These are phyloP conservation scores for Leccinum ochraceum DNA, from an alignment of 768 basidiomycete species.

Conservation along the genomic window DNA sequence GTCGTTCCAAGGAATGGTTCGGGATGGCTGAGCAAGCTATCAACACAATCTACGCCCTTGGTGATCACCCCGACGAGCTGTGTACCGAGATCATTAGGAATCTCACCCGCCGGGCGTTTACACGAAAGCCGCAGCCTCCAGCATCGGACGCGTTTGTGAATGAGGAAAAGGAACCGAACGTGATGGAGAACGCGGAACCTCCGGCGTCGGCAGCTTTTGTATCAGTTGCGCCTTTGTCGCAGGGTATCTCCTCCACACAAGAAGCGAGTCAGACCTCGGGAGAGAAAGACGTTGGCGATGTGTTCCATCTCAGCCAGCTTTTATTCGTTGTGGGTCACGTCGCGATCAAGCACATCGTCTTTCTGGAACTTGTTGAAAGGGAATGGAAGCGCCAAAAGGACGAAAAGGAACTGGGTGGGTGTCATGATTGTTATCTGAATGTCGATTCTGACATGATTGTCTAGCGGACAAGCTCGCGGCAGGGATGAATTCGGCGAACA, in stretches of 20 bases:
- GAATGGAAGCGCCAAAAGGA: conserved; percentile 98
- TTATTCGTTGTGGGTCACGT: conserved; percentile 95
- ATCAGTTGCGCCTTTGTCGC: conserved; percentile 24
- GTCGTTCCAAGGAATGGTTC: conserved; percentile 99
- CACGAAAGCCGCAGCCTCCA: conserved; percentile 23
- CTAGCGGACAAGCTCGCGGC: conserved; percentile 62
- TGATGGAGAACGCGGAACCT: conserved; percentile 45
- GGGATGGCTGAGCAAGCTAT: conserved; percentile 95
- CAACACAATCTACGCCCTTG: conserved; percentile 93
- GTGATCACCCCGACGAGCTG: conserved; percentile 87
- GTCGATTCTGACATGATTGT: not conserved
- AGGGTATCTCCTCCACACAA: conserved; percentile 14
- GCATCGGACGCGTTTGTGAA: conserved; percentile 4
- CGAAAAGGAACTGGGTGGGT: conserved; percentile 74
- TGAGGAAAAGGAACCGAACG: conserved; percentile 43
- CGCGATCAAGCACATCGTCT: conserved; percentile 97
- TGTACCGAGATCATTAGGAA: conserved; percentile 82
- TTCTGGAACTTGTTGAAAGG: conserved; percentile 91
- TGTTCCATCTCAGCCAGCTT: conserved; percentile 90
- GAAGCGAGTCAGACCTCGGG: conserved; percentile 13
- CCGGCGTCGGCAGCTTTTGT: conserved; percentile 25
- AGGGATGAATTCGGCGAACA: conserved; percentile 37
- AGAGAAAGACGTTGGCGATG: conserved; percentile 67
- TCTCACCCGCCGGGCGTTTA: conserved; percentile 75
- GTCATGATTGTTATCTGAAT: not conserved